Evolutionary conservation across 371 early-diverging fungal species (phyloP).

Genomic region (Mortierella sp.): DNA sequence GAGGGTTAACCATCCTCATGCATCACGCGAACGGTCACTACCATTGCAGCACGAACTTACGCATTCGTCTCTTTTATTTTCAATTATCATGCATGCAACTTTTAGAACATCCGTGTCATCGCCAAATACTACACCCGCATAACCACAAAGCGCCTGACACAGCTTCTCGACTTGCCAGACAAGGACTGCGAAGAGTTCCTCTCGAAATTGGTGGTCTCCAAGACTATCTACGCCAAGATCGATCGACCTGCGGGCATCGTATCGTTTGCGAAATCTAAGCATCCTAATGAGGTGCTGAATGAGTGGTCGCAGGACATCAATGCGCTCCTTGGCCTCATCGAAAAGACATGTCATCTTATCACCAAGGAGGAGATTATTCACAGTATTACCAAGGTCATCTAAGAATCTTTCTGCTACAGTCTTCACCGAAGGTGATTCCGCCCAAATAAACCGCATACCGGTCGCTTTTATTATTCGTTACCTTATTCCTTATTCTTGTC

Average conservation of each 20-base stretch:
- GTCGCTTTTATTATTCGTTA: no score
- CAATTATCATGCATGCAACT: no score
- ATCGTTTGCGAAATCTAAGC: constrained; percentile 85
- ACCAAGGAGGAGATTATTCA: constrained; percentile 95
- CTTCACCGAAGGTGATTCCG: no score
- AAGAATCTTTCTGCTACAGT: constrained; percentile 9
- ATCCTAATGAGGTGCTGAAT: constrained; percentile 89
- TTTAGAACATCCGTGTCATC: constrained; percentile 95
- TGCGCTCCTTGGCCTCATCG: constrained; percentile 87
- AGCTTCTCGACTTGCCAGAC: constrained; percentile 78
- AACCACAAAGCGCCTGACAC: constrained; percentile 79
- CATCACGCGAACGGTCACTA: no score
- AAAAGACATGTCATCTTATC: constrained; percentile 96
- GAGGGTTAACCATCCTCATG: no score
- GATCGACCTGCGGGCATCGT: constrained; percentile 94
- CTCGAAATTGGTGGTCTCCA: constrained; percentile 91
- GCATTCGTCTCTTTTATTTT: no score
- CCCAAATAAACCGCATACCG: no score
- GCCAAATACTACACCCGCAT: constrained; percentile 95
- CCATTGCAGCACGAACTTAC: no score
- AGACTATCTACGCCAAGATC: constrained; percentile 95
- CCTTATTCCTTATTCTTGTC: no score
- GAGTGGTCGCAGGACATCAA: constrained; percentile 94
- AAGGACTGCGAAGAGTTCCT: constrained; percentile 92
- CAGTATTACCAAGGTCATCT: constrained; percentile 78